Evolutionary conservation across 73 alveolate genomes (phyloP), one percentile per base, ranked within the genome.

Genomic region (Paramecium caudatum): DNA sequence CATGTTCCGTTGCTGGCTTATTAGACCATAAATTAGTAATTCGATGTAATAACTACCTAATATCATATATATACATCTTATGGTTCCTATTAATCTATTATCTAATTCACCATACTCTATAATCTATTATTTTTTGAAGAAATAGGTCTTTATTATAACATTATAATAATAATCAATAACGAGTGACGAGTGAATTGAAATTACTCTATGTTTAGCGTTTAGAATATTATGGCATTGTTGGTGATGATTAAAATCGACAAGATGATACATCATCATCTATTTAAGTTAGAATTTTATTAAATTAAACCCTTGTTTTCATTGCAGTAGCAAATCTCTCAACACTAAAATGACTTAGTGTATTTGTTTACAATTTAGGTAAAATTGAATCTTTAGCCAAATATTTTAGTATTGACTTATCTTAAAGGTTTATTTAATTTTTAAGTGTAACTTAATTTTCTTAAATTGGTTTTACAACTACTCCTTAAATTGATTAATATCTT

Each of bases 301-400:
- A 55, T 55, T 55, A 10, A 0, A 55, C 45, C 23, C 80, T 37
- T 27, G 80, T 9, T 55, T 55, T 55, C n/a, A 55, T 27, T 27
- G 80, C 23, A 27, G 80, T 10, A 27, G 80, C 80, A 55, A 55
- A 55, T 55, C 30, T 55, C 13, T 55, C 80, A 19, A 55, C 80
- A 55, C 80, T 55, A 27, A 55, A 55, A 27, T 55, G 30, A 1
- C 46, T 27, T 55, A 55, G 7, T 4, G 36, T 55, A 23, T 55
- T 55, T 6, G 30, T 55, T 55, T 37, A 23, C 30, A 27, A 27
- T 23, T 55, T 55, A 17, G 80, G 80, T 55, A 55, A 55, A 7
- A 55, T 23, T 21, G 8, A 55, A 55, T 55, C 80, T 55, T 25
- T 55, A 4, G 46, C 80, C 30, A 55, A 23, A 21, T 55, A 55